Evolutionary conservation across 2,329 filamentous ascomycete species (phyloP), one percentile per base, ranked within the genome.

Genomic region (Aspergillus tubingensis): DNA sequence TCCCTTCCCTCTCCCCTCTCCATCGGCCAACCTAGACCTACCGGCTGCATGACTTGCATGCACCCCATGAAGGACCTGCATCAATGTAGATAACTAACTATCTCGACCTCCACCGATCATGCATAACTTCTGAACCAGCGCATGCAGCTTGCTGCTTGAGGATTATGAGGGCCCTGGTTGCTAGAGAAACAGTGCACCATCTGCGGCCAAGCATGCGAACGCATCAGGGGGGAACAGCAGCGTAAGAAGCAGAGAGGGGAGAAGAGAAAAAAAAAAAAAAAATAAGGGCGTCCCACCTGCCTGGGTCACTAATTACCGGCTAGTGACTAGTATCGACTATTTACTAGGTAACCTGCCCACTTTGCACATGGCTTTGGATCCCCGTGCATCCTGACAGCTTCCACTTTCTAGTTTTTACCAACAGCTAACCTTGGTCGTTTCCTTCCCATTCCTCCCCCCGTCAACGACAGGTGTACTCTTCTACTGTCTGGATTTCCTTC

Each of bases 201-300:
- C 15, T 15, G 30, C 15, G 47, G 13, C 47, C 15, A 49, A 30
- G 27, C 47, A n/a, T n/a, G 47, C 15, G 25, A 50, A 30, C 25
- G 47, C 25, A 15, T 50, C 25, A 50, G 25, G 44, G 44, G 44
- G 23, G 44, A 1, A 4, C 30, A 36, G 11, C 30, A 36, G 30
- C 30, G 11, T 5, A 11, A 36, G 30, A 11, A 13, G 30, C 11
- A 36, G 30, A 36, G 30, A 36, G 30, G 30, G 11, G 41, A 8
- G 41, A 8, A 19, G 17, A 25, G 2, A 25, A 25, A 8, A 25
- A 25, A 25, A 43, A 13, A 32, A 25, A 25, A 25, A 25, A 25
- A 25, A 43, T 7, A 43, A 36, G 21, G 17, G 41, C 43, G 59
- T 61, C 59, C 59, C 59, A 54, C 49, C n/a, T 15, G n/a, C 23